Conservation (phyloP, 1,284 basidiomycete genomes). For the Rhodotorula sp. region DNA sequence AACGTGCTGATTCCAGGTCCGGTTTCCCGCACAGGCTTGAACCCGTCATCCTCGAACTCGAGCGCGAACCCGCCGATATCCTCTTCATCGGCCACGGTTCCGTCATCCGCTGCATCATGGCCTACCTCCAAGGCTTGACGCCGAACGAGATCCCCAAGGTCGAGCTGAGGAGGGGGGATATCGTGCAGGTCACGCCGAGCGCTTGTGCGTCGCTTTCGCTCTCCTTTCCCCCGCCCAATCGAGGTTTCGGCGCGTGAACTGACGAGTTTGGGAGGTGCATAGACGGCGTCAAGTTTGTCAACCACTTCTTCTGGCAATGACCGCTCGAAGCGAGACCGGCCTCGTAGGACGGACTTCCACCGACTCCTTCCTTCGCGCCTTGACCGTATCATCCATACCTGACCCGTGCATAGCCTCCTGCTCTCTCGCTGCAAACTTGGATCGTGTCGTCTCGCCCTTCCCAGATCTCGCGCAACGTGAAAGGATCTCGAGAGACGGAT, state of each 20-base stretch:
- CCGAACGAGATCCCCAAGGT: constrained; percentile 95
- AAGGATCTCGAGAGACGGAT: no score
- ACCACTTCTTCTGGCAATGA: constrained; percentile 39
- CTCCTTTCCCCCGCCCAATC: background rate
- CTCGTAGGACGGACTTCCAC: background rate
- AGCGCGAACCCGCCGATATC: constrained; percentile 71
- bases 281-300: constrained; percentile 39
- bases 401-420: no score
- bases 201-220: constrained; percentile 26
- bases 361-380: background rate
- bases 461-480: no score
- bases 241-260: background rate
- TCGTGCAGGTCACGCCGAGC: constrained; percentile 44
- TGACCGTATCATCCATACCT: no score
- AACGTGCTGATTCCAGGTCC: no score
- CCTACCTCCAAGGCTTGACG: constrained; percentile 73
- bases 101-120: constrained; percentile 88
- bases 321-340: background rate
- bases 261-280: background rate
- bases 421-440: no score
- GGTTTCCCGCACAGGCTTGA: constrained; percentile 57
- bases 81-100: constrained; percentile 68
- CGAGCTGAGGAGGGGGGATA: constrained; percentile 60
- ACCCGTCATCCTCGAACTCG: constrained; percentile 77
- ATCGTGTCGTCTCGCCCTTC: no score